Percentiles rank a stretch among this genome's conserved stretches.
Conservation (phyloP, 306 rosid species). For the Medicago lupulina region DNA sequence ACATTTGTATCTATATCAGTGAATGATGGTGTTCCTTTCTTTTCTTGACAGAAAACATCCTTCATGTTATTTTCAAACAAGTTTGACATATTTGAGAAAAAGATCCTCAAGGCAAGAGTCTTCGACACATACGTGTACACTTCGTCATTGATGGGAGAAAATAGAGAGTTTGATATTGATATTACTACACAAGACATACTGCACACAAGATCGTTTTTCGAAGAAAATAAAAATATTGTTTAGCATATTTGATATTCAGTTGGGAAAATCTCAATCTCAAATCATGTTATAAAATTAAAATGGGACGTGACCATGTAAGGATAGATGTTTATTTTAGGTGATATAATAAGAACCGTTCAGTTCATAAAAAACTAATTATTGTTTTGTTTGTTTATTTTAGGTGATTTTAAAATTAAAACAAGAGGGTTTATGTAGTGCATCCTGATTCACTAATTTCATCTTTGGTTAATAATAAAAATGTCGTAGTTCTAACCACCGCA, state of each 20-base stretch:
- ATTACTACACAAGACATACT: too few species aligned
- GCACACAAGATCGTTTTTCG: too few species aligned
- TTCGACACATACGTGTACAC: slow-evolving; percentile 9
- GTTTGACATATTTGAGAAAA: slow-evolving; percentile 96
- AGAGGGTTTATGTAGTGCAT: slow-evolving; percentile 20
- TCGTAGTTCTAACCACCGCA: slow-evolving; percentile 37
- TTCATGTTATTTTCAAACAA: slow-evolving; percentile 97
- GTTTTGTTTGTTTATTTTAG: slow-evolving; percentile 10
- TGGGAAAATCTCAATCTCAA: too few species aligned
- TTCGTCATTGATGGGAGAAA: slow-evolving; percentile 30
- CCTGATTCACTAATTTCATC: slow-evolving; percentile 24
- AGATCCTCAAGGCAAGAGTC: slow-evolving; percentile 75
- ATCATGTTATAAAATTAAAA: too few species aligned
- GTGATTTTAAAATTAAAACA: neutral
- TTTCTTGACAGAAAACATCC: slow-evolving; percentile 82
- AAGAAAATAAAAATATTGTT: too few species aligned
- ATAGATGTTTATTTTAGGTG: too few species aligned
- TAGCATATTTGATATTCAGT: too few species aligned
- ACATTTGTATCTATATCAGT: neutral
- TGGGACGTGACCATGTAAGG: too few species aligned
- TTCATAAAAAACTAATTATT: neutral
- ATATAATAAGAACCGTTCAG: neutral
- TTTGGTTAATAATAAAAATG: slow-evolving; percentile 7
- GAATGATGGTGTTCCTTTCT: slow-evolving; percentile 23
- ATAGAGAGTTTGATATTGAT: too few species aligned